phyloP scores from a whole-genome alignment of 2,329 filamentous ascomycete genomes.

The Lecanoromycetidae sp. region DNA sequence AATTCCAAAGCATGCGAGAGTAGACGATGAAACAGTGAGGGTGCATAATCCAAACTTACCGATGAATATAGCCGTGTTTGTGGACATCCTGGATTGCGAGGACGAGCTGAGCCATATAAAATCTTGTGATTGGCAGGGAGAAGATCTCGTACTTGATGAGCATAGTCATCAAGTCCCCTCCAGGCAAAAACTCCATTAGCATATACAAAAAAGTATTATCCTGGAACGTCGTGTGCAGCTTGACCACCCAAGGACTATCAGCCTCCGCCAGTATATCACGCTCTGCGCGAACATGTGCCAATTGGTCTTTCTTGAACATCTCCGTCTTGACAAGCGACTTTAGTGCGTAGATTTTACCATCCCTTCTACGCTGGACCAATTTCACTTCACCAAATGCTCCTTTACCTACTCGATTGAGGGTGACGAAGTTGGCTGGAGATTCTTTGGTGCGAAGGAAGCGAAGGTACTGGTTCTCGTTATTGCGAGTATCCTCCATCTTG shows the following conservation, averaged over 20 bases:
- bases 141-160: conserved; percentile 99
- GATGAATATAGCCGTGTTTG: conserved; percentile 94
- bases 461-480: conserved; percentile 83
- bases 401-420: conserved; percentile 97
- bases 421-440: conserved; percentile 86
- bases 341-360: conserved; percentile 94
- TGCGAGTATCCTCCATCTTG: conserved; percentile 71
- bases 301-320: conserved; percentile 99
- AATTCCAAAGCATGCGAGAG: no score
- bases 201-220: conserved; percentile 94
- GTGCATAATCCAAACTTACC: no score
- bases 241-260: conserved; percentile 99
- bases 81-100: conserved; percentile 98
- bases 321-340: conserved; percentile 98
- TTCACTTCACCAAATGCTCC: conserved; percentile 98
- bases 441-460: conserved; percentile 90
- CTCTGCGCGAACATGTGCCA: conserved; percentile 93
- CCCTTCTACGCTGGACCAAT: conserved; percentile 88
- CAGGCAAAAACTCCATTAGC: conserved; percentile 98
- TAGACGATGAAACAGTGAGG: no score
- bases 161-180: conserved; percentile 99
- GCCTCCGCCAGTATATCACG: conserved; percentile 96
- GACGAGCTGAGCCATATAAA: conserved; percentile 98
- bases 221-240: conserved; percentile 96
- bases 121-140: conserved; percentile 93